These are phyloP conservation scores for Lepiota brunneoincarnata DNA, from an alignment of 768 basidiomycete species.

Conservation along the genomic window DNA sequence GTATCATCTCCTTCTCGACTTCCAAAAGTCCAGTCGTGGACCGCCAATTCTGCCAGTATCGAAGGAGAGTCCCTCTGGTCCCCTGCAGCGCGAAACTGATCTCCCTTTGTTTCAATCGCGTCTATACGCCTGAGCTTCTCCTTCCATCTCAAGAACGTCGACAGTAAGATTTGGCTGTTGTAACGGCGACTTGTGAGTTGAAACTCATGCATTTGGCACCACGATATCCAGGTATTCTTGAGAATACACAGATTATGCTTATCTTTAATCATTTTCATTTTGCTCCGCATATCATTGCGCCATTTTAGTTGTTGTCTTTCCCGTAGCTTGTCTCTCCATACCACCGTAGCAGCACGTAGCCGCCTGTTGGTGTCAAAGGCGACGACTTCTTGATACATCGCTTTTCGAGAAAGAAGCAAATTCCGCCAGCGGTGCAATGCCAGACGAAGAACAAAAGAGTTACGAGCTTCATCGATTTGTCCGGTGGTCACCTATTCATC, in stretches of 20 bases:
- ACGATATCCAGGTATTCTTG: conserved; percentile 61
- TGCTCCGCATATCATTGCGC: conserved; percentile 68
- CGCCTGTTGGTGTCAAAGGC: conserved; percentile 41
- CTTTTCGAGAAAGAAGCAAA: conserved; percentile 30
- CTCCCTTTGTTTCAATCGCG: conserved; percentile 46
- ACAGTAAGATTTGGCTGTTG: conserved; percentile 36
- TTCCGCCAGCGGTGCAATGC: conserved; percentile 62
- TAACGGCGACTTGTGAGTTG: conserved; percentile 53
- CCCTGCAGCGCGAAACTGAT: conserved; percentile 38
- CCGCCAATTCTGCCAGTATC: conserved; percentile 61
- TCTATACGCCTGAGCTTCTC: conserved; percentile 36
- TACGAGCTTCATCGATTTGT: conserved; percentile 69
- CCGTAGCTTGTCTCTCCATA: conserved; percentile 56
- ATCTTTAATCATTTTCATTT: conserved; percentile 61
- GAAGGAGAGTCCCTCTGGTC: conserved; percentile 35
- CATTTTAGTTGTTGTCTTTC: conserved; percentile 57
- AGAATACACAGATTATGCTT: conserved; percentile 50
- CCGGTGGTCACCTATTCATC: conserved; percentile 60
- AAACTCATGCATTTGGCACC: conserved; percentile 58
- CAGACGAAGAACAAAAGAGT: conserved; percentile 58
- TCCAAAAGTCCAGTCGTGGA: conserved; percentile 38
- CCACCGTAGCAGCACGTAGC: conserved; percentile 36
- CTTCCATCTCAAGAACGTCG: conserved; percentile 56
- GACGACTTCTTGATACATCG: conserved; percentile 41
- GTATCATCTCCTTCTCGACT: conserved; percentile 42